Base-by-base conservation (phyloP, 345 rosid genomes). In the Trapa bicornis region DNA sequence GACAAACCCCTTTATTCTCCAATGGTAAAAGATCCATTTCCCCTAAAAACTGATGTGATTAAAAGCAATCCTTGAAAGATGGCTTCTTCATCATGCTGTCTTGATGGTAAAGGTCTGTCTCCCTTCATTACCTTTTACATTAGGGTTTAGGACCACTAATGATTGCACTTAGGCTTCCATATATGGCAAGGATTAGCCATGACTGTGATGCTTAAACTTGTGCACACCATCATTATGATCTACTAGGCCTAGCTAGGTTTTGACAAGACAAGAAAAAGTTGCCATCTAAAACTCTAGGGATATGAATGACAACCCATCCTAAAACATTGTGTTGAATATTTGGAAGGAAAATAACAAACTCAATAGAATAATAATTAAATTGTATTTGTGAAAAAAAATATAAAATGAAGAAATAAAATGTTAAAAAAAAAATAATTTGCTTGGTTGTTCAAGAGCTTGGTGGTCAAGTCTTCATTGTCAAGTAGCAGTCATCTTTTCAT, bases 141-240 rank as follows among this genome's bases (percentile, higher is more conserved):
- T 16, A 58, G 63, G 37, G 63, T 32, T 58, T 58, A 33, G 33
- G 63, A 35, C 11, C 2, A 32, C 11, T 35, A 58, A 79, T 79
- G 67, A 79, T 71, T 74, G 77, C 63, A 64, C 47, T 71, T 75
- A 74, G 75, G 78, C 70, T 81, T 76, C 82, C 71, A 72, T 65
- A 37, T 69, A 74, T 53, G 72, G 80, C 65, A 74, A 65, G 74
- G 65, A 17, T 6, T 58, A 64, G 50, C 54, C 68, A 61, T 68
- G 75, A 77, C 63, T 58, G 38, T 36, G 75, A 67, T 60, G 11
- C 65, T 71, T 64, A 45, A 29, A 38, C 3, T 35, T 68, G 52
- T 64, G 56, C 61, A 22, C 29, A 22, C n/a, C 58, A 66, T 74
- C 65, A 70, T 76, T 72, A 76, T 75, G 7, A 2, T 45, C 48